These are phyloP conservation scores for Salix dunnii DNA, from an alignment of 345 rosid genomes.

Conservation along the genomic window DNA sequence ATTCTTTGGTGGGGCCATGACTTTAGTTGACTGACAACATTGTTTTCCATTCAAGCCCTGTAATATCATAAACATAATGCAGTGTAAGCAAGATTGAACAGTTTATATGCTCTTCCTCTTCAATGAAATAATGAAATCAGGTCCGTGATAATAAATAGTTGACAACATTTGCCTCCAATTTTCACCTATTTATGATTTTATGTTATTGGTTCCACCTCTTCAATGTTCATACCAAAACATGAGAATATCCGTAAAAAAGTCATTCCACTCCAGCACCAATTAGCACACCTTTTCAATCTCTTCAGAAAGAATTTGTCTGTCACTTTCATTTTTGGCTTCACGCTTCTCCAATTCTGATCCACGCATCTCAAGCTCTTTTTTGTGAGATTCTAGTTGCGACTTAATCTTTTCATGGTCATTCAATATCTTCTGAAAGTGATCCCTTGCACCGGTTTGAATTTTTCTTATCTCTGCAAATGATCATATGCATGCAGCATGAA, in stretches of 20 bases:
- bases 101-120: neutral
- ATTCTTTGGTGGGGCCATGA: neutral
- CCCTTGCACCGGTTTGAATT: slow-evolving; percentile 65
- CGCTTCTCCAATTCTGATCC: slow-evolving; percentile 68
- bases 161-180: neutral
- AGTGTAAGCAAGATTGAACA: neutral
- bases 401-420: slow-evolving; percentile 84
- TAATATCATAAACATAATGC: neutral
- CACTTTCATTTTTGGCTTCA: slow-evolving; percentile 81
- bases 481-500: slow-evolving; percentile 7
- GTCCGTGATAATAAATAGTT: neutral
- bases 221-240: neutral
- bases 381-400: slow-evolving; percentile 68
- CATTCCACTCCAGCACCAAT: neutral
- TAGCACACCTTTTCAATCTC: slow-evolving; percentile 67
- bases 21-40: neutral
- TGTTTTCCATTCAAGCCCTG: neutral
- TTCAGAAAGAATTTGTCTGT: slow-evolving; percentile 52
- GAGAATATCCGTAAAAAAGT: neutral
- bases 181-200: neutral
- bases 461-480: slow-evolving; percentile 62
- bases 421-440: slow-evolving; percentile 72
- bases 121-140: neutral
- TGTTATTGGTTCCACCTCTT: neutral
- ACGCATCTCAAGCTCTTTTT: slow-evolving; percentile 65